Evolutionary conservation across 495 filamentous ascomycete genomes (phyloP).

Genomic region (Tuber magnatum): DNA sequence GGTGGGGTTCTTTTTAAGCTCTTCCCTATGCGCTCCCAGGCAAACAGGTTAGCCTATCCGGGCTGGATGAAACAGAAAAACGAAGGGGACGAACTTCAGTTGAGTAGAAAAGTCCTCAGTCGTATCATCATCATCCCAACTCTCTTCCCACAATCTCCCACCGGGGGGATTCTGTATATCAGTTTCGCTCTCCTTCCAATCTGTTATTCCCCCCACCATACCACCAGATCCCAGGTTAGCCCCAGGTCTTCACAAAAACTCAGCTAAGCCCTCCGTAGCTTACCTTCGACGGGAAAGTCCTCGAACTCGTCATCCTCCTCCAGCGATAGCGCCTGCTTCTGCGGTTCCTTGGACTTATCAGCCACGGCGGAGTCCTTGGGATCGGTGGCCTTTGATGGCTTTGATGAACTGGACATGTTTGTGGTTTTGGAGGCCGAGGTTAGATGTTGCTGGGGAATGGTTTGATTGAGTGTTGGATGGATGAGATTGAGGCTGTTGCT

Average conservation of each 20-base stretch:
- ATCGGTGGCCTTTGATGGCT: slow-evolving; percentile 1
- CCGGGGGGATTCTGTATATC: slow-evolving; percentile 28
- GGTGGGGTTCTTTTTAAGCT: slow-evolving; percentile 68
- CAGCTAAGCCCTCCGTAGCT: slow-evolving; percentile 23
- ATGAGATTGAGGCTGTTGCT: slow-evolving; percentile 1
- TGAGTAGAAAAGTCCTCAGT: slow-evolving; percentile 93
- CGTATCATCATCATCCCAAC: slow-evolving; percentile 98
- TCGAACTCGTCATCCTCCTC: slow-evolving; percentile 99
- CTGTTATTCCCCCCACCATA: slow-evolving; percentile 10
- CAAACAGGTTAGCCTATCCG: slow-evolving; percentile 15
- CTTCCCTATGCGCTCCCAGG: slow-evolving; percentile 57
- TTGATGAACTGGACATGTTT: slow-evolving; percentile 2
- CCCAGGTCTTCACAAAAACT: slow-evolving; percentile 38
- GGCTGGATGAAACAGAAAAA: slow-evolving; percentile 8
- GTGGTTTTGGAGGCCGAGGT: background rate
- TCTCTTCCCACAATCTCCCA: slow-evolving; percentile 82
- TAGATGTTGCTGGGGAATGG: slow-evolving; percentile 2
- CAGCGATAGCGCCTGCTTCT: slow-evolving; percentile 60
- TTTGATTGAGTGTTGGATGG: background rate
- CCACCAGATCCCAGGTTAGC: slow-evolving; percentile 24
- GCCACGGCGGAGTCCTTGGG: slow-evolving; percentile 42
- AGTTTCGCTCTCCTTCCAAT: slow-evolving; percentile 39
- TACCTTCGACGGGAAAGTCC: slow-evolving; percentile 96
- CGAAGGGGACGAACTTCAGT: slow-evolving; percentile 59
- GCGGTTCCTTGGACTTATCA: slow-evolving; percentile 44